A percentile compares a stretch with the other conserved stretches of the same genome.
Evolutionary conservation across 2,329 filamentous ascomycete genomes (phyloP).

Genomic region (Botryotinia calthae): DNA sequence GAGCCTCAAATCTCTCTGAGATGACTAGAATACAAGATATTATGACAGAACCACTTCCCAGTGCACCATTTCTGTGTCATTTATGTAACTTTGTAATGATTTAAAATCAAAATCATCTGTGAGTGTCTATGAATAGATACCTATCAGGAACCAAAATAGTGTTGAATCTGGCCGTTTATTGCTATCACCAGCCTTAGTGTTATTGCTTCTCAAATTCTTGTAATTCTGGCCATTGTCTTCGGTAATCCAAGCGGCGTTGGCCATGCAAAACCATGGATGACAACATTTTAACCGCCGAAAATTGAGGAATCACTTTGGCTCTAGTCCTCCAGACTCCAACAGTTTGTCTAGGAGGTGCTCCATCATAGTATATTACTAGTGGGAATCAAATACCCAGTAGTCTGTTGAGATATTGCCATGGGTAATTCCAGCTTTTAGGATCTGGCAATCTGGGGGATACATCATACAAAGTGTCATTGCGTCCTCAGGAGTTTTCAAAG

Average conservation of each 20-base stretch:
- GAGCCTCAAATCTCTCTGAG: neutral
- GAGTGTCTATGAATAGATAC: too few species aligned
- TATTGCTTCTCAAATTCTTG: neutral
- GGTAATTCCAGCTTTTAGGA: too few species aligned
- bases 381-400: neutral
- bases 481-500: neutral
- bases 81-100: too few species aligned
- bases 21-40: neutral
- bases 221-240: too few species aligned
- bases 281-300: neutral
- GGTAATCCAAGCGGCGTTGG: neutral
- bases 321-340: neutral
- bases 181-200: too few species aligned
- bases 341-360: neutral
- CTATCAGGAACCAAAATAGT: too few species aligned
- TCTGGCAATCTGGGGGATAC: too few species aligned
- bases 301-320: neutral
- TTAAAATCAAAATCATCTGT: too few species aligned
- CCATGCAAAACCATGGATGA: neutral
- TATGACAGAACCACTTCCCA: neutral
- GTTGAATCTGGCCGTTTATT: neutral
- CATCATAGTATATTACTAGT: too few species aligned
- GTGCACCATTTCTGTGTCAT: neutral
- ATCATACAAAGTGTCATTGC: neutral
- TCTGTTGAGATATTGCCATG: too few species aligned